These are phyloP conservation scores for Coprinopsis marcescibilis DNA, from an alignment of 768 basidiomycete species.

Conservation along the genomic window DNA sequence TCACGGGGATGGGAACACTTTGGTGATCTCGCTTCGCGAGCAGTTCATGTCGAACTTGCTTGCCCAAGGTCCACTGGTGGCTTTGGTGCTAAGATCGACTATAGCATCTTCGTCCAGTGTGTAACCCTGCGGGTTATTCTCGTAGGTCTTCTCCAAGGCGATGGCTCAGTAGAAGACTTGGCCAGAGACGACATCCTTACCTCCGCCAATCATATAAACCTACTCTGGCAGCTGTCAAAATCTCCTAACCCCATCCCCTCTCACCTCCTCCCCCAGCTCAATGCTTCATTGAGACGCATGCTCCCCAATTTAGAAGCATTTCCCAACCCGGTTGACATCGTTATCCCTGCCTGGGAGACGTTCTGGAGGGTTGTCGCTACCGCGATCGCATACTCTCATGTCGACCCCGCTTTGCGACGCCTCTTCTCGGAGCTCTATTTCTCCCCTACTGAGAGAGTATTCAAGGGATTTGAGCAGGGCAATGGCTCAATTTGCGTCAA, in stretches of 20 bases:
- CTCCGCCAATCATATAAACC: constrained; percentile 37
- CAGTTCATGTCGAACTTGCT: constrained; percentile 25
- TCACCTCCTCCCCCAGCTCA: constrained; percentile 28
- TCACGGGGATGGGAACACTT: constrained; percentile 30
- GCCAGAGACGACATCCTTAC: constrained; percentile 26
- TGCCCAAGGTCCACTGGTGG: no score
- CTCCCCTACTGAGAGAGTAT: constrained; percentile 23
- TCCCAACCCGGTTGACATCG: constrained; percentile 40
- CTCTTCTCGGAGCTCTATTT: constrained; percentile 33
- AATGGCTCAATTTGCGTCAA: constrained; percentile 23
- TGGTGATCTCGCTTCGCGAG: constrained; percentile 21
- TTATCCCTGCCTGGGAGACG: constrained; percentile 58
- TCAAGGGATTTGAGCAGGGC: constrained; percentile 20
- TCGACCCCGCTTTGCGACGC: constrained; percentile 19
- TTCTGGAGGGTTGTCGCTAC: constrained; percentile 56
- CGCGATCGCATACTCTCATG: constrained; percentile 32
- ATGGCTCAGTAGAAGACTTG: constrained; percentile 24
- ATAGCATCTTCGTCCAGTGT: constrained; percentile 38
- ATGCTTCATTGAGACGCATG: constrained; percentile 32
- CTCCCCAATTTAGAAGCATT: constrained; percentile 28
- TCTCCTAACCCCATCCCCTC: constrained; percentile 23
- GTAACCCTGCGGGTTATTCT: constrained; percentile 39
- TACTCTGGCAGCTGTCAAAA: constrained; percentile 44
- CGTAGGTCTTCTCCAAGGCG: constrained; percentile 33
- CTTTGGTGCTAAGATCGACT: constrained; percentile 17